Evolutionary conservation across 257 asterid species (phyloP).

Genomic region (Avicennia marina): DNA sequence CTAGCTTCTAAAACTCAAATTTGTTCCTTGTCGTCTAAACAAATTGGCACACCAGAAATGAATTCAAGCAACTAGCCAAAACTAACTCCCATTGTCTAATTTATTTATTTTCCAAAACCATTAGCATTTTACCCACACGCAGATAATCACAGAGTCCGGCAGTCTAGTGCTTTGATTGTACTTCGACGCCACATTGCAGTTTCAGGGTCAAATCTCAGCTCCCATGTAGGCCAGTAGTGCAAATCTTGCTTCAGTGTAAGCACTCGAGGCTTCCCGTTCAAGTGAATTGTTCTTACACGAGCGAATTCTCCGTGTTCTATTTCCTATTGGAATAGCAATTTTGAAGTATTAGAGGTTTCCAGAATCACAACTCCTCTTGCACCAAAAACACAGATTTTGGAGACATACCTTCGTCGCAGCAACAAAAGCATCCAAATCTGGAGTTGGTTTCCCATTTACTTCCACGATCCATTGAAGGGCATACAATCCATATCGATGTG

Average conservation of each 20-base stretch:
- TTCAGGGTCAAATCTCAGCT: constrained; percentile 76
- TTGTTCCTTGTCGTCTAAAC: too few species aligned
- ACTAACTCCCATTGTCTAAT: too few species aligned
- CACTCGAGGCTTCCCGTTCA: constrained; percentile 91
- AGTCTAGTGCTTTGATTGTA: constrained; percentile 55
- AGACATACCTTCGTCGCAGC: constrained; percentile 72
- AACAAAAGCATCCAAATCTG: constrained; percentile 82
- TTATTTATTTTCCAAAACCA: too few species aligned
- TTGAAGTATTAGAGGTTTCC: constrained; percentile 6
- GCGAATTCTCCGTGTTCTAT: constrained; percentile 88
- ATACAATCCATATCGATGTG: constrained; percentile 80
- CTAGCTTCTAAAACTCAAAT: too few species aligned
- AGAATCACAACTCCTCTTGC: neutral
- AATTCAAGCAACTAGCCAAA: too few species aligned
- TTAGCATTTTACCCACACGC: neutral
- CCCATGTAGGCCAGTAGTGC: constrained; percentile 99
- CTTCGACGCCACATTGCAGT: constrained; percentile 80
- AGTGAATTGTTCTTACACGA: constrained; percentile 77
- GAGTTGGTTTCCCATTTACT: constrained; percentile 89
- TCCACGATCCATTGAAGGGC: constrained; percentile 98
- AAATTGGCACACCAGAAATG: too few species aligned
- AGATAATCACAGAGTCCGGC: constrained; percentile 22
- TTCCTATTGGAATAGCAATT: constrained; percentile 39
- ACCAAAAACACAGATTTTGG: too few species aligned
- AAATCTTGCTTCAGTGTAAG: constrained; percentile 92